Base-by-base conservation (phyloP, 2,329 filamentous ascomycete species). In the Exophiala sp. region DNA sequence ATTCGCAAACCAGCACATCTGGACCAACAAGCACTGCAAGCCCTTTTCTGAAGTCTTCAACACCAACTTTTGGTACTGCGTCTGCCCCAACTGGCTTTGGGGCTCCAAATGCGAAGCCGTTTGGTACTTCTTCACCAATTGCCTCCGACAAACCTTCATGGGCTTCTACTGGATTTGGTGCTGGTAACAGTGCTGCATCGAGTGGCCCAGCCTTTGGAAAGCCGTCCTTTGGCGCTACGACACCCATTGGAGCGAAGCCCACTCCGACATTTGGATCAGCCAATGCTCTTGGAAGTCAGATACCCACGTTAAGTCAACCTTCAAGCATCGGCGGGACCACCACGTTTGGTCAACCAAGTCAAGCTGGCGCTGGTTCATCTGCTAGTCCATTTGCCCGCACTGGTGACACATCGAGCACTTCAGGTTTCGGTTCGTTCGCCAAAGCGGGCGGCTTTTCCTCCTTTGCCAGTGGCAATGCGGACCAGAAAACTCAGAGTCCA, bases 151-250 rank as follows among this genome's bases (percentile, higher is more conserved):
- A 60, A 33, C 51, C 65, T 8, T 63, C 65, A 18, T 66, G 63
- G 63, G 48, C 61, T 9, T 54, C 48, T 38, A 55, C 56, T 21
- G 65, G 65, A 12, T 66, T 68, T 57, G 56, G 54, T 36, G 49
- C 50, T 9, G 34, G 49, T 18, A 34, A 24, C 6, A 33, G 34
- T 18, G 32, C 32, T 14, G 46, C 56, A 47, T 43, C 59, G 14
- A 11, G 45, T 20, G 33, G 43, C 6, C 43, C 60, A 11, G 42
- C 39, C 5, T 60, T 62, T 42, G 61, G 58, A 14, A 63, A 62
- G 5, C 60, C 66, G 32, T 60, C 66, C 3, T 74, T 76, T 60
- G 72, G 68, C 39, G 60, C 65, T 1, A 60, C 71, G 1, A 67
- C 68, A 32, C 59, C 65, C 36, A 47, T 60, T 5, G 52, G 60